Evolutionary conservation across 2,329 filamentous ascomycete genomes (phyloP), one percentile per base, ranked within the genome.

Genomic region (Pezicula carpinea): DNA sequence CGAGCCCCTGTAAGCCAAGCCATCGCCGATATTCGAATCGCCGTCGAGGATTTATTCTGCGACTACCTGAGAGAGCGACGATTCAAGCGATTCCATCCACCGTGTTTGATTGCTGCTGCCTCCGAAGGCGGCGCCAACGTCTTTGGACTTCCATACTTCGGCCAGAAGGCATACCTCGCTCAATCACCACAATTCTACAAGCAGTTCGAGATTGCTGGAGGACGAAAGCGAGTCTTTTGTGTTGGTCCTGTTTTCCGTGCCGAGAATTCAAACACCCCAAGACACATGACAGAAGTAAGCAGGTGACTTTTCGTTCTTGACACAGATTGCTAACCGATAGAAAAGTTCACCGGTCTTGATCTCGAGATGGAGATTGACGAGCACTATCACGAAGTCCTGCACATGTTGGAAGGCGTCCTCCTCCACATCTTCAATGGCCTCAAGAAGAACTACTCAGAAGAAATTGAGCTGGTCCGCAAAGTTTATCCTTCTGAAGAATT

Each of bases 71-170:
- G 84, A 51, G 75, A 79, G 54, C 79, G 79, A 50, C 80, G 82
- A 45, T 95, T 96, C 66, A 82, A 85, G 54, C 81, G 88, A 66
- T 90, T 96, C 61, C 89, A 96, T 66, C 87, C 91, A 2, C 90
- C 93, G 8, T 92, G 90, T 66, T 75, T 99, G 36, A 88, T 95
- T 46, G 91, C 86, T 42, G 87, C 92, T 13, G 87, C 93, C 4
- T 93, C 89, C 4, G 93, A 99, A 71, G 92, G 93, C 60, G 93
- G 93, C 55, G 83, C 83, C 57, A 95, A 92, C 64, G 92, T 97
- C 34, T 97, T 99, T 68, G 78, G 85, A 59, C 75, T 97, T 58
- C 83, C 85, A 36, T 97, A 97, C 71, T 97, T 97, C 66, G 88
- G 86, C 56, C 81, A 85, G 62, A 80, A 85, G 55, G 92, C 89